These are phyloP conservation scores for Glebionis coronaria DNA, from an alignment of 129 eudicot species.

Conservation along the genomic window DNA sequence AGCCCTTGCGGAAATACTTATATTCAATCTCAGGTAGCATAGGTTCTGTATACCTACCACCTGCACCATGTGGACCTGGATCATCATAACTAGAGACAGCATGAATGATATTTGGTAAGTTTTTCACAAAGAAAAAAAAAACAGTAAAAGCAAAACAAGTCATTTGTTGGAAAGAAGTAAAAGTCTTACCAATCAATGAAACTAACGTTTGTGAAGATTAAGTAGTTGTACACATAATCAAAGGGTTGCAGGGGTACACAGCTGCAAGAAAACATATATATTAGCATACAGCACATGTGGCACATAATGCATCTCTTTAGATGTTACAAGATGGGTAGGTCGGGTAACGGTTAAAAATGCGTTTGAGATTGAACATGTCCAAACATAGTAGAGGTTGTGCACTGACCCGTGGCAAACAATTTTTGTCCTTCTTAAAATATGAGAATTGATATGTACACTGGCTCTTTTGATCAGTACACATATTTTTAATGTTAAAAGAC, in stretches of 20 bases:
- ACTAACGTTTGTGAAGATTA: constrained; percentile 57
- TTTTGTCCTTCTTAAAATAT: not conserved
- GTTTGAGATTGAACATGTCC: not conserved
- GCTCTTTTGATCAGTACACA: too few relatives aligned
- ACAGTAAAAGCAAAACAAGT: not conserved
- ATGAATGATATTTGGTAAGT: constrained; percentile 13
- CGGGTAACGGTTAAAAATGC: not conserved
- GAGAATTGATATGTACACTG: too few relatives aligned
- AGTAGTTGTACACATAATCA: constrained; percentile 62
- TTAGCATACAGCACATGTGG: not conserved
- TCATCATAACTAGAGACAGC: constrained; percentile 49
- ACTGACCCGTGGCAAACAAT: not conserved
- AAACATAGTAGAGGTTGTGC: not conserved
- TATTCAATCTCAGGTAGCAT: constrained; percentile 65
- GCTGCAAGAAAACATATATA: constrained; percentile 37
- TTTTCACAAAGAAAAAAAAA: not conserved
- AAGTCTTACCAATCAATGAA: constrained; percentile 58
- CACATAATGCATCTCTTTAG: constrained; percentile 4
- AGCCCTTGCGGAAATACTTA: constrained; percentile 55
- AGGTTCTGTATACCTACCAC: constrained; percentile 60
- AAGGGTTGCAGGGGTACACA: constrained; percentile 62
- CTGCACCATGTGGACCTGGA: constrained; percentile 68
- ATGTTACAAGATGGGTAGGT: not conserved
- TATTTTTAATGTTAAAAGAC: too few relatives aligned
- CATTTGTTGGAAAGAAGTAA: constrained; percentile 13